Base-by-base conservation (phyloP, 345 rosid species). In the Eucalyptus grandis region DNA sequence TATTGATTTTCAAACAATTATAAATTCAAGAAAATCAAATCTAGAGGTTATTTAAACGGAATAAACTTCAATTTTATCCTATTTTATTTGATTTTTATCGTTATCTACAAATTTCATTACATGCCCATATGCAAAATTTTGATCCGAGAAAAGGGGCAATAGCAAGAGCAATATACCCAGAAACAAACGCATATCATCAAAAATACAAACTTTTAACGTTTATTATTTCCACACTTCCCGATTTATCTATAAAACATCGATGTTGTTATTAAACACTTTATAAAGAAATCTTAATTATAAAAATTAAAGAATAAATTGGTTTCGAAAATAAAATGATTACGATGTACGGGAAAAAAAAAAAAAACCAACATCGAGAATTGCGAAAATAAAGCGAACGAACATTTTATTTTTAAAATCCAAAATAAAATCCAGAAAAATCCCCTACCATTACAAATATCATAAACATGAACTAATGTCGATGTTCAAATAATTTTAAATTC, bases 381-480 rank as follows among this genome's bases (percentile, higher is more conserved):
- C 26, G 2, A 19, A 53, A 21, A 53, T 53, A 53, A 53, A 53
- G 58, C 0, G 2, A 21, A 24, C 13, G 5, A 9, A 24, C 12
- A 22, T 56, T 56, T 56, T 56, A 56, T 1, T 56, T 56, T 9
- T 4, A 56, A 53, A 56, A 56, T 0, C 62, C 62, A 56, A 56
- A 56, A 56, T 21, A 24, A 56, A 22, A 56, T 56, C 24, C 0
- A 56, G 11, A 56, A 56, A 56, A 56, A 56, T 0, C 0, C 19
- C 62, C 30, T 0, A 2, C 12, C 30, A 56, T 56, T 56, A 56
- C 27, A 4, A 56, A 21, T 4, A 2, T 24, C 27, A 56, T 54
- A 56, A 9, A 22, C 0, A 21, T 2, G 12, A 56, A 0, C 56
- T 22, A 56, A 56, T 56, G 60, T 56, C 0, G 12, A 56, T 24